Percentiles rank a stretch among this genome's conserved stretches.
Evolutionary conservation across 345 rosid species (phyloP).

Genomic region (Populus deltoides): DNA sequence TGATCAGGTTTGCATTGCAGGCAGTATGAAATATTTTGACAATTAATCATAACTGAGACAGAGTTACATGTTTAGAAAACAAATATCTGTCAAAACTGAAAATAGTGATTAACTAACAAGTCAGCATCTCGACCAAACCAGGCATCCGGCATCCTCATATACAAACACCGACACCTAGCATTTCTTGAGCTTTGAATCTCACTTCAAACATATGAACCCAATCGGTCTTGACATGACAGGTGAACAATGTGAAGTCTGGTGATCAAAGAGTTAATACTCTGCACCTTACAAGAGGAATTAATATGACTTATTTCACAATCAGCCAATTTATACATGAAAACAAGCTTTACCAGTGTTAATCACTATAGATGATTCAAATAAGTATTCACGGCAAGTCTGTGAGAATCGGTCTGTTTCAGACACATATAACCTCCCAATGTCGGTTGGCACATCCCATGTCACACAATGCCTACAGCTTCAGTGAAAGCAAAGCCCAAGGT

Average conservation of each 20-base stretch:
- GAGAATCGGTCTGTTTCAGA: not conserved
- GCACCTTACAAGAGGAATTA: not conserved
- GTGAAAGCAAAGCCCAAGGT: not conserved
- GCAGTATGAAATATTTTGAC: no score
- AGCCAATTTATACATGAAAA: not conserved
- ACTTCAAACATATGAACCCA: not conserved
- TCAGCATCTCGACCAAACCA: not conserved
- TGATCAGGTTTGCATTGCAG: not conserved
- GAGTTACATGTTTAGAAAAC: not conserved
- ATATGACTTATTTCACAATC: not conserved
- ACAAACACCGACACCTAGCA: not conserved
- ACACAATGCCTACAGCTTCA: not conserved
- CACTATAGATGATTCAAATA: not conserved
- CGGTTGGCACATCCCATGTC: not conserved
- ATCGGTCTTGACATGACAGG: not conserved
- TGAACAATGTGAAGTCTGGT: not conserved
- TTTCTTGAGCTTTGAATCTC: not conserved
- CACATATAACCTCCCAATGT: not conserved
- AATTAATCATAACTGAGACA: not conserved
- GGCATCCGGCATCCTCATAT: not conserved
- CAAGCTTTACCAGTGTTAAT: not conserved
- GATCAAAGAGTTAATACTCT: not conserved
- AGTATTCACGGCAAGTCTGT: not conserved
- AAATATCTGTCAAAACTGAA: not conserved
- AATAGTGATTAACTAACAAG: not conserved